Evolutionary conservation across 805 yeast species (phyloP).

Genomic region (Starmerella apicola): DNA sequence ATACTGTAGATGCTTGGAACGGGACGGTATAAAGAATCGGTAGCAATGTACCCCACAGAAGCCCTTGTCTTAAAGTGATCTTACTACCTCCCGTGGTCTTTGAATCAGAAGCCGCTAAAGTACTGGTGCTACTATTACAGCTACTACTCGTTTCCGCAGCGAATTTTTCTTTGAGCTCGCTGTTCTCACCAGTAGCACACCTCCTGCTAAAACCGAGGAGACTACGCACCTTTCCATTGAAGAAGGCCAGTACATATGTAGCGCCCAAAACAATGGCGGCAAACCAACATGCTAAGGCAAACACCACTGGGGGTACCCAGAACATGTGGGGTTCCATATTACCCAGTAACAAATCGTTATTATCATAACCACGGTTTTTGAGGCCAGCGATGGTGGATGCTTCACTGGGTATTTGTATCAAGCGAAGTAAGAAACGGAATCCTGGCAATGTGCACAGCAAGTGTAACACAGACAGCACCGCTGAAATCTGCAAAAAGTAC

Average conservation of each 20-base stretch:
- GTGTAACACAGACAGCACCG: conserved; percentile 20
- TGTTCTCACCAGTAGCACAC: not conserved
- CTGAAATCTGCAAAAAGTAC: conserved; percentile 12
- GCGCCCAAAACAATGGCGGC: conserved; percentile 3
- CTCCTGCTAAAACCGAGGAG: too few species aligned
- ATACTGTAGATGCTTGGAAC: conserved; percentile 41
- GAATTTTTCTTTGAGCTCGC: not conserved
- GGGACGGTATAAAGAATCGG: conserved; percentile 14
- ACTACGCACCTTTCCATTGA: not conserved
- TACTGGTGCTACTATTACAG: not conserved
- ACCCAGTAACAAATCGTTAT: conserved; percentile 21
- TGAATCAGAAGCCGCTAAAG: not conserved
- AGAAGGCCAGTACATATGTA: not conserved
- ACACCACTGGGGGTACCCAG: conserved; percentile 14
- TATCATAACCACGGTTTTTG: conserved; percentile 12
- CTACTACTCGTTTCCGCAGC: not conserved
- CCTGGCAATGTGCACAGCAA: conserved; percentile 24
- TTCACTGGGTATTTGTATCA: conserved; percentile 24
- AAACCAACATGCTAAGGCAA: conserved; percentile 12
- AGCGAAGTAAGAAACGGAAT: conserved; percentile 15
- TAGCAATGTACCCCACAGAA: not conserved
- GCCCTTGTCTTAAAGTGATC: not conserved
- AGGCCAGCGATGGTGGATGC: conserved; percentile 20
- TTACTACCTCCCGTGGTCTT: too few species aligned
- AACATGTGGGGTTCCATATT: conserved; percentile 16